Evolutionary conservation across 2,329 filamentous ascomycete species (phyloP).

Genomic region (Calonectria pauciramosa): DNA sequence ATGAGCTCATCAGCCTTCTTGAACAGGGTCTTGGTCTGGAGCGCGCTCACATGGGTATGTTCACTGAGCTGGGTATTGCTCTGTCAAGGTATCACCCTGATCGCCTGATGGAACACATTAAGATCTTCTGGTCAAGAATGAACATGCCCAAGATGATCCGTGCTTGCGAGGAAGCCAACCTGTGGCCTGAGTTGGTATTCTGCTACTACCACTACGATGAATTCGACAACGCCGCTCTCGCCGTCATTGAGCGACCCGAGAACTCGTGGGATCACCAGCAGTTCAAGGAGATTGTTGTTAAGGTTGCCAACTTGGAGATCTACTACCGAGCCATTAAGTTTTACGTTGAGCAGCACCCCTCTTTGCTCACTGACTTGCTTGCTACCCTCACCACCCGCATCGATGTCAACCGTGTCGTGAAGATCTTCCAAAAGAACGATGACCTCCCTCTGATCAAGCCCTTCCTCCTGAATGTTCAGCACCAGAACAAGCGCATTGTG

Average conservation of each 20-base stretch:
- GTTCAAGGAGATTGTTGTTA: constrained; percentile 98
- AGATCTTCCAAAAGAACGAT: constrained; percentile 98
- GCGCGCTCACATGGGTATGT: constrained; percentile 96
- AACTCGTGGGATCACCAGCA: constrained; percentile 99
- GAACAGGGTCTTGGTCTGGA: constrained; percentile 96
- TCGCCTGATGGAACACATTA: constrained; percentile 97
- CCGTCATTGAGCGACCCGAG: constrained; percentile 97
- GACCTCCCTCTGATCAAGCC: constrained; percentile 99
- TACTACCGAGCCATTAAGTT: constrained; percentile 98
- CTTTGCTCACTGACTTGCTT: constrained; percentile 93
- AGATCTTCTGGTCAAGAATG: constrained; percentile 98
- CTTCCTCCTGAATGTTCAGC: constrained; percentile 95
- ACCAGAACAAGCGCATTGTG: constrained; percentile 97
- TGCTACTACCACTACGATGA: constrained; percentile 99
- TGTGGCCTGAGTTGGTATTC: constrained; percentile 99
- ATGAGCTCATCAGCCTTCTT: constrained; percentile 93
- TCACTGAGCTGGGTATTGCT: constrained; percentile 92
- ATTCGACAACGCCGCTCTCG: constrained; percentile 95
- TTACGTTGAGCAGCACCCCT: constrained; percentile 97
- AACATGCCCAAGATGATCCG: constrained; percentile 98
- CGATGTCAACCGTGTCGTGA: constrained; percentile 98
- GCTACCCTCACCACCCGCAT: constrained; percentile 93
- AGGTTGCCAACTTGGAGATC: constrained; percentile 98
- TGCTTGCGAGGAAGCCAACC: constrained; percentile 91
- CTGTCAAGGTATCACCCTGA: constrained; percentile 96